Evolutionary conservation across 768 basidiomycete genomes (phyloP).

Genomic region (Tephrocybe rancida): DNA sequence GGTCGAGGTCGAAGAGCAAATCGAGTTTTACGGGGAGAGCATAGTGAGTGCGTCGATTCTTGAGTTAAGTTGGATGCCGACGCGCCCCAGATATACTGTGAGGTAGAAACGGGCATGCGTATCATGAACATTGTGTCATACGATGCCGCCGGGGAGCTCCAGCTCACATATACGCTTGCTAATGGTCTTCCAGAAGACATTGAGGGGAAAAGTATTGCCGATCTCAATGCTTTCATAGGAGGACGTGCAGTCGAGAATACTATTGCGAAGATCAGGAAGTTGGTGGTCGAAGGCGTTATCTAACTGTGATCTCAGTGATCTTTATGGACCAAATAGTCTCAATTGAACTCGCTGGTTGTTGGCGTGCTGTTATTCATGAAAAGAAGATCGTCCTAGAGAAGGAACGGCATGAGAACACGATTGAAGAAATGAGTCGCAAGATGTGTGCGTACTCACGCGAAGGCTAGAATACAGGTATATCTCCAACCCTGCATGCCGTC

Average conservation of each 20-base stretch:
- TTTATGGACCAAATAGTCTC: too few species aligned
- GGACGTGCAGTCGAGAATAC: constrained; percentile 24
- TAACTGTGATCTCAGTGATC: too few species aligned
- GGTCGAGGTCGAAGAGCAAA: constrained; percentile 17
- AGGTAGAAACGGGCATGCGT: constrained; percentile 14
- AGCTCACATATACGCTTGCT: constrained; percentile 28
- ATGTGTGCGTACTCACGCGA: too few species aligned
- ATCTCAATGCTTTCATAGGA: constrained; percentile 21
- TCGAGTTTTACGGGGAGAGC: constrained; percentile 22
- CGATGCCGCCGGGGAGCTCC: constrained; percentile 22
- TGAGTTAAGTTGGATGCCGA: background rate
- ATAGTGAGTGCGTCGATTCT: constrained; percentile 19
- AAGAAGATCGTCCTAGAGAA: too few species aligned
- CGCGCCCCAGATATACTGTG: constrained; percentile 25
- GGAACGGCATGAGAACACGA: too few species aligned
- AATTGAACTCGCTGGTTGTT: too few species aligned
- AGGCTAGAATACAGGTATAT: too few species aligned
- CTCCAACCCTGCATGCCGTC: too few species aligned
- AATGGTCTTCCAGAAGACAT: constrained; percentile 26
- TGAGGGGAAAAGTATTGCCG: constrained; percentile 2
- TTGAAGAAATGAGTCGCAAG: too few species aligned
- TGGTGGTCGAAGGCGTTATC: constrained; percentile 19
- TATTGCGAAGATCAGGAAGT: constrained; percentile 24
- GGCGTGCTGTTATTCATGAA: too few species aligned
- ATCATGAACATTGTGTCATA: constrained; percentile 29